Percentiles rank a stretch among this genome's conserved stretches.
Conservation (phyloP, 148 eudicot genomes). For the Camellia lanceoleosa region DNA sequence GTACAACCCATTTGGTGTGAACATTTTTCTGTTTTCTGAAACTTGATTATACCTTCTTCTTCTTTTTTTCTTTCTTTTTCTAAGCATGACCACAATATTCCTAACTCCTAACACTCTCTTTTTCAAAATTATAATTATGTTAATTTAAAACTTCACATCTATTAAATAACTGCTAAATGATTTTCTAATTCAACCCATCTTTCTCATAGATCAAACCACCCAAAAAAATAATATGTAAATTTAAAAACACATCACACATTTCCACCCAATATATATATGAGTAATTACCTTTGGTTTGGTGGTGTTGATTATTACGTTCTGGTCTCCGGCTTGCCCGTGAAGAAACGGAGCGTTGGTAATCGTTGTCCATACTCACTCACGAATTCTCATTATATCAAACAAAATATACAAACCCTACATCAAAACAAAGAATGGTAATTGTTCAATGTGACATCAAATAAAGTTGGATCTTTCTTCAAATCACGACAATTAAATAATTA, state of each 20-base stretch:
- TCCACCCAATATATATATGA: no score
- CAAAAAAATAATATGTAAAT: not conserved
- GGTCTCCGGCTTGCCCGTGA: constrained; percentile 49
- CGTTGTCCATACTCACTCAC: constrained; percentile 42
- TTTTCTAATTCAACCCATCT: no score
- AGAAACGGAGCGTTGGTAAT: constrained; percentile 50
- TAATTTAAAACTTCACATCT: no score
- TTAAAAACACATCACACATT: not conserved
- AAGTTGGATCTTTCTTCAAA: not conserved
- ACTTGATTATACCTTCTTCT: no score
- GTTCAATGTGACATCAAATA: not conserved
- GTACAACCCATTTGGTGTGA: no score
- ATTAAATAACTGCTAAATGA: no score
- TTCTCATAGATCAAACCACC: no score
- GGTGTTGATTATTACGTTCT: constrained; percentile 36
- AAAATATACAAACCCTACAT: not conserved
- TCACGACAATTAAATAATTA: not conserved
- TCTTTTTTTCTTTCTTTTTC: no score
- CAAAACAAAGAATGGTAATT: not conserved
- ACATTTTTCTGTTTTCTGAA: no score
- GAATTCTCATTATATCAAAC: constrained; percentile 23
- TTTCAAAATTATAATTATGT: no score
- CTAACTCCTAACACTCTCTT: no score
- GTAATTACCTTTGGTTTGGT: constrained; percentile 32
- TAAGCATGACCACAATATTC: no score